Percentiles rank a stretch among this genome's conserved stretches.
Evolutionary conservation across 805 yeast species (phyloP).

Genomic region (Metschnikowia bowlesiae): DNA sequence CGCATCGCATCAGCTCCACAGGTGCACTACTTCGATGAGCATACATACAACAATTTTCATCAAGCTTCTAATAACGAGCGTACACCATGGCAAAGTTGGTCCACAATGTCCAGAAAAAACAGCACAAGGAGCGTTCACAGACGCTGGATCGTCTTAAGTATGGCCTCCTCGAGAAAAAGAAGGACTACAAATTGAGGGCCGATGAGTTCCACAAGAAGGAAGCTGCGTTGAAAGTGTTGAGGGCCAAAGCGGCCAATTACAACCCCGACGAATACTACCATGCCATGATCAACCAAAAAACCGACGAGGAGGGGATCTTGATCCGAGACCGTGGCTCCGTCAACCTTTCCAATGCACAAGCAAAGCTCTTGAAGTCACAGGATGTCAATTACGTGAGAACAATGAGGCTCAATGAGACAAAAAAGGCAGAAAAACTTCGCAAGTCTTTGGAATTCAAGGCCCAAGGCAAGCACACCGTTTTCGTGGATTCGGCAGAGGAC

Average conservation of each 20-base stretch:
- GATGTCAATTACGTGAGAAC: slow-evolving; percentile 84
- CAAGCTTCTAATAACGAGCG: not conserved
- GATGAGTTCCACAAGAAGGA: slow-evolving; percentile 55
- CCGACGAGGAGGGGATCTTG: slow-evolving; percentile 68
- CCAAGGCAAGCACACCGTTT: slow-evolving; percentile 78
- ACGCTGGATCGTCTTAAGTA: slow-evolving; percentile 64
- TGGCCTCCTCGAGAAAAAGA: slow-evolving; percentile 90
- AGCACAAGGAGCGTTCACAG: slow-evolving; percentile 92
- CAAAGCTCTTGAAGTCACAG: slow-evolving; percentile 80
- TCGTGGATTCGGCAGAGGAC: slow-evolving; percentile 62
- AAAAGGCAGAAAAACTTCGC: slow-evolving; percentile 57
- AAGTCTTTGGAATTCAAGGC: slow-evolving; percentile 47
- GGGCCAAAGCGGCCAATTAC: slow-evolving; percentile 64
- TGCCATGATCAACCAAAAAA: slow-evolving; percentile 72
- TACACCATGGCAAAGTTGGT: slow-evolving; percentile 66
- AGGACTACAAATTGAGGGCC: slow-evolving; percentile 47
- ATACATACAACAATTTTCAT: not conserved
- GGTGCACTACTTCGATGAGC: slow-evolving; percentile 14
- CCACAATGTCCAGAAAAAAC: slow-evolving; percentile 92
- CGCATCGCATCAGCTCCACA: slow-evolving; percentile 2
- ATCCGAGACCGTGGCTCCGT: slow-evolving; percentile 60
- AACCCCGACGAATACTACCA: slow-evolving; percentile 97
- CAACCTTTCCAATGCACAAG: slow-evolving; percentile 63
- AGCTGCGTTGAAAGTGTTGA: slow-evolving; percentile 63
- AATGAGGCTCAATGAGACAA: slow-evolving; percentile 62